phyloP scores from a whole-genome alignment of 768 basidiomycete species.

The Panaeolus papilionaceus region DNA sequence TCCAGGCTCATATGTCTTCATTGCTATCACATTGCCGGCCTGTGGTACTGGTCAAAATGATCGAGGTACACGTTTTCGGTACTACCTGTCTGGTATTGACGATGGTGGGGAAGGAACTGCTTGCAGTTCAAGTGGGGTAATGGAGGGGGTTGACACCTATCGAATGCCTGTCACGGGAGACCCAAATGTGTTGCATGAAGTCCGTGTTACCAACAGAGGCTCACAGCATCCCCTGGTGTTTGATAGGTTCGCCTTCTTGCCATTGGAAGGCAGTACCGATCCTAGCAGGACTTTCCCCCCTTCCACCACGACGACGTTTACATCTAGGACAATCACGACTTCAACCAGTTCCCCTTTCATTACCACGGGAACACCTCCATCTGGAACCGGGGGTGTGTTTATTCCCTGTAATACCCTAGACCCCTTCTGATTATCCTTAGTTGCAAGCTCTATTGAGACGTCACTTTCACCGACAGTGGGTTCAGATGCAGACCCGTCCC shows the following conservation, averaged over 20 bases:
- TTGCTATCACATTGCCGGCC: neutral
- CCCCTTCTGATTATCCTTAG: neutral
- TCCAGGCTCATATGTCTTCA: neutral
- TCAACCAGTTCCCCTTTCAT: neutral
- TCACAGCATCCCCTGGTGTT: neutral
- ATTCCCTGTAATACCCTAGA: neutral
- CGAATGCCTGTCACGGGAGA: neutral
- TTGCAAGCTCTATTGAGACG: neutral
- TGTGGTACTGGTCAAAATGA: neutral
- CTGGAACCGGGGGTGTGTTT: neutral
- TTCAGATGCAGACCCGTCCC: neutral
- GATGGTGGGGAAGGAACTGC: neutral
- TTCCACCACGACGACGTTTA: neutral
- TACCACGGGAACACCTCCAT: neutral
- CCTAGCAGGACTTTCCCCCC: neutral
- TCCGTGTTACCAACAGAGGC: neutral
- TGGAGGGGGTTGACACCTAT: neutral
- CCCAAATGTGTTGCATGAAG: neutral
- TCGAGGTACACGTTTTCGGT: neutral
- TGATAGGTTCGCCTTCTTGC: neutral
- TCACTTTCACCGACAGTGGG: neutral
- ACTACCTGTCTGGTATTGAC: neutral
- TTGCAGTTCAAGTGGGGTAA: neutral
- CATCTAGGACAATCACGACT: neutral
- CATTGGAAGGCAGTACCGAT: neutral